phyloP scores from a whole-genome alignment of 305 asterid species.

The Fraxinus floribunda region DNA sequence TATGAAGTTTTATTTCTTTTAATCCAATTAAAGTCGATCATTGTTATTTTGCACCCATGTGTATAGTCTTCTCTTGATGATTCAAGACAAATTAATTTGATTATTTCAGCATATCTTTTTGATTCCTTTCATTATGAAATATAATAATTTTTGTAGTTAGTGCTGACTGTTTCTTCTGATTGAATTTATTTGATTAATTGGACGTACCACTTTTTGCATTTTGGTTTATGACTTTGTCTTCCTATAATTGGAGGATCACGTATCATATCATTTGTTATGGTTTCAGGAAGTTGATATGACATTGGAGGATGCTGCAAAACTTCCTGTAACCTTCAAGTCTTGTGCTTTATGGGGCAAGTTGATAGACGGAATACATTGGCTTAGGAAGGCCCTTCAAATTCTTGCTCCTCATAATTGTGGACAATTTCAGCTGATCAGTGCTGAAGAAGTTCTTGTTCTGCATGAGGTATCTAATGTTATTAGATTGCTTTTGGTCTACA shows the following conservation, averaged over 20 bases:
- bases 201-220: slow-evolving; percentile 4
- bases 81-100: neutral
- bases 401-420: slow-evolving; percentile 40
- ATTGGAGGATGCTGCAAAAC: slow-evolving; percentile 52
- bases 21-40: slow-evolving; percentile 6
- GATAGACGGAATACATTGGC: slow-evolving; percentile 67
- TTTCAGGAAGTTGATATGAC: slow-evolving; percentile 70
- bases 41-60: neutral
- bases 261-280: slow-evolving; percentile 18
- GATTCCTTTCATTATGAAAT: neutral
- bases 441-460: slow-evolving; percentile 58
- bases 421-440: slow-evolving; percentile 50
- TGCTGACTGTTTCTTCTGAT: neutral
- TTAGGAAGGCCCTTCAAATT: slow-evolving; percentile 65
- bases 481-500: slow-evolving; percentile 14
- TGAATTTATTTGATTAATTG: neutral
- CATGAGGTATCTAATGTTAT: slow-evolving; percentile 51
- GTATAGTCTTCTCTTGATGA: neutral
- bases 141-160: neutral
- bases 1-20: neutral
- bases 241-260: slow-evolving; percentile 22
- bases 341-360: slow-evolving; percentile 48
- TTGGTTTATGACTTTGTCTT: slow-evolving; percentile 8
- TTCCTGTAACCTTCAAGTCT: slow-evolving; percentile 50
- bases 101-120: neutral